A percentile compares a stretch with the other conserved stretches of the same genome.
Conservation (phyloP, 1,139 yeast species). For the Kurtzmaniella quercitrusa region DNA sequence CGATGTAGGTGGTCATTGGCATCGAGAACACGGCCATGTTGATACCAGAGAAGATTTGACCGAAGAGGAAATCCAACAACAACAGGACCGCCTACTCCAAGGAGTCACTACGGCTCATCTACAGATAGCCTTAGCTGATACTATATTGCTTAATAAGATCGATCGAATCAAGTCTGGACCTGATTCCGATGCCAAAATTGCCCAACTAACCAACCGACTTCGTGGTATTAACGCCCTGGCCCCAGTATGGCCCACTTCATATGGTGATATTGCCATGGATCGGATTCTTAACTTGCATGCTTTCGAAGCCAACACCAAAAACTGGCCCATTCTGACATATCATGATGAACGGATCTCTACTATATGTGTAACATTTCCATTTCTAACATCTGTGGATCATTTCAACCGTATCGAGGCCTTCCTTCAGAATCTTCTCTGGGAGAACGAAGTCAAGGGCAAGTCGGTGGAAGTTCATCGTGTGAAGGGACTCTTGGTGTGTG, state of each 20-base stretch:
- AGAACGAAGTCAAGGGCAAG: slow-evolving; percentile 37
- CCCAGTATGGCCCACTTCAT: slow-evolving; percentile 62
- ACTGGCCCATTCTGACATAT: slow-evolving; percentile 17
- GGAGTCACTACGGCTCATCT: slow-evolving; percentile 80
- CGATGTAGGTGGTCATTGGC: slow-evolving; percentile 63
- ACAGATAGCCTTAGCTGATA: slow-evolving; percentile 89
- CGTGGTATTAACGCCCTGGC: slow-evolving; percentile 63
- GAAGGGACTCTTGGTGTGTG: slow-evolving; percentile 63
- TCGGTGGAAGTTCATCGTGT: slow-evolving; percentile 70
- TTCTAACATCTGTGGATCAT: slow-evolving; percentile 24
- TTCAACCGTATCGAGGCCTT: slow-evolving; percentile 51
- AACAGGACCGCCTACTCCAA: slow-evolving; percentile 26
- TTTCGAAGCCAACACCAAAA: slow-evolving; percentile 49
- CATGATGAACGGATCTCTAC: slow-evolving; percentile 62
- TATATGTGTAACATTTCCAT: slow-evolving; percentile 50
- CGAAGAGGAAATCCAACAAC: slow-evolving; percentile 32
- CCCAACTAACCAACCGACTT: slow-evolving; percentile 27
- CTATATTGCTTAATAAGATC: slow-evolving; percentile 68
- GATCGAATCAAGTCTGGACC: slow-evolving; percentile 40
- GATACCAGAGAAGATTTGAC: slow-evolving; percentile 19
- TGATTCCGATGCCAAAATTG: slow-evolving; percentile 20
- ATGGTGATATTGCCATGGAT: slow-evolving; percentile 60
- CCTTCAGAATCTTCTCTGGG: slow-evolving; percentile 71
- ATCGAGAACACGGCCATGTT: slow-evolving; percentile 35
- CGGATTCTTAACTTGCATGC: slow-evolving; percentile 77